A percentile compares a stretch with the other conserved stretches of the same genome.
Conservation (phyloP, 78 protist species). For the Chrysochromulina parva region DNA sequence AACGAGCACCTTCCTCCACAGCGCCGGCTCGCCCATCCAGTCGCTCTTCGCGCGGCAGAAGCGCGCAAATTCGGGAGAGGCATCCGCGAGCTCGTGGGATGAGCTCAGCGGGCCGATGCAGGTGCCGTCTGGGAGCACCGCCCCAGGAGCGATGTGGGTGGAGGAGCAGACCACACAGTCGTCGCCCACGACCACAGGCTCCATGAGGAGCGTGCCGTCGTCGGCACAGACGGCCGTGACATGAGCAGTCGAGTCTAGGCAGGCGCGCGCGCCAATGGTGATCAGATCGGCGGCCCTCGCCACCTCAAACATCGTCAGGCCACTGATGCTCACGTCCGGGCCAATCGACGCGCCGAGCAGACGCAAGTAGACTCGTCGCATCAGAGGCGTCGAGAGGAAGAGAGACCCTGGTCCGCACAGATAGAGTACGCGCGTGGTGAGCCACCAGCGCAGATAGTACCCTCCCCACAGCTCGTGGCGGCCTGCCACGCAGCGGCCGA, state of each 20-base stretch:
- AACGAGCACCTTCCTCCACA: too few relatives aligned
- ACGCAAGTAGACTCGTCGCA: not conserved
- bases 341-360: not conserved
- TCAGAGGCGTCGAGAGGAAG: not conserved
- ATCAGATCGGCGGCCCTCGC: not conserved
- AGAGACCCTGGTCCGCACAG: not conserved
- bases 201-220: not conserved
- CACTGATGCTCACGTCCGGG: not conserved
- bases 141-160: not conserved
- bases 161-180: not conserved
- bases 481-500: not conserved
- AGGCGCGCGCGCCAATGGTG: too few relatives aligned
- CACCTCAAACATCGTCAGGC: not conserved
- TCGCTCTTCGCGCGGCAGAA: not conserved
- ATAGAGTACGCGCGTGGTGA: not conserved
- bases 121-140: not conserved
- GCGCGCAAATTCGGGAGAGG: not conserved
- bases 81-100: not conserved
- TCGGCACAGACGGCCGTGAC: constrained; percentile 1
- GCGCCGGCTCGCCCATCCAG: too few relatives aligned
- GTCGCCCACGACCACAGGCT: not conserved
- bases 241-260: not conserved
- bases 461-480: not conserved
- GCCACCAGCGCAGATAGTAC: constrained; percentile 20
- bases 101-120: constrained; percentile 12